Conservation (phyloP, 257 asterid species). For the Capsicum chinense region DNA sequence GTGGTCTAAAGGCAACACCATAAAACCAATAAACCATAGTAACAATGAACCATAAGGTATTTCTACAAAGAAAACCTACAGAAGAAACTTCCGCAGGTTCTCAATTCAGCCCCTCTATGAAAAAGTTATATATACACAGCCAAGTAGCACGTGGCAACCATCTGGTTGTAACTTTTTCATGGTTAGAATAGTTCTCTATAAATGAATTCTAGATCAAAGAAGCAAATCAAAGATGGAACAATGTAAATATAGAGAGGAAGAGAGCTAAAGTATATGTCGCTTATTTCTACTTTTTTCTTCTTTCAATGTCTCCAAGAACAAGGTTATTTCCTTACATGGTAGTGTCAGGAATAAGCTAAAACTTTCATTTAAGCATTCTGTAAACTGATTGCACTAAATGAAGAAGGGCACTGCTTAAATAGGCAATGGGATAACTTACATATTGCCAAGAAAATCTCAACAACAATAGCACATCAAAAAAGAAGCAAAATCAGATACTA, state of each 20-base stretch:
- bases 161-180: not conserved
- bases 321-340: not conserved
- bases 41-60: not conserved
- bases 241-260: not conserved
- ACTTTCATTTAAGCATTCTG: not conserved
- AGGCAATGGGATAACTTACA: not conserved
- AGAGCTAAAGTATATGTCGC: not conserved
- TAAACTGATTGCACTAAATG: conserved; percentile 6
- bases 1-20: not conserved
- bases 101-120: not conserved
- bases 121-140: not conserved
- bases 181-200: not conserved
- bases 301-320: conserved; percentile 12
- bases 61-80: not conserved
- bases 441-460: not conserved
- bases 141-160: not conserved
- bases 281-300: not conserved
- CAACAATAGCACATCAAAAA: not conserved
- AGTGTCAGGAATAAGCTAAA: not conserved
- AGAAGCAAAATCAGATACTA: not conserved
- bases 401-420: not conserved
- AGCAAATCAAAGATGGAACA: not conserved
- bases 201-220: not conserved
- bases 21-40: not conserved
- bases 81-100: not conserved